These are phyloP conservation scores for Uronychia setigera DNA, from an alignment of 73 alveolate genomes.

Conservation along the genomic window DNA sequence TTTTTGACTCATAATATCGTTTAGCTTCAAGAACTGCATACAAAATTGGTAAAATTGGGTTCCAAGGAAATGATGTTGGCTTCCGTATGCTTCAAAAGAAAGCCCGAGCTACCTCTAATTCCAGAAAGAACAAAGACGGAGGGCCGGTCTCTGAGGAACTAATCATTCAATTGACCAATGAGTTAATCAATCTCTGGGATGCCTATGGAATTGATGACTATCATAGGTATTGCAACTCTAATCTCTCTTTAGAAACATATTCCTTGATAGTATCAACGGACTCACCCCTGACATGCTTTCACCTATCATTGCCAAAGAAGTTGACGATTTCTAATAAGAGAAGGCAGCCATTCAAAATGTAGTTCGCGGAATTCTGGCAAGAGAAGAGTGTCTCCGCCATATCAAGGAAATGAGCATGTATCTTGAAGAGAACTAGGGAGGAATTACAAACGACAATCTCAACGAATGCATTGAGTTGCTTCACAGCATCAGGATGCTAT, in stretches of 20 bases:
- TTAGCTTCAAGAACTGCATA: not conserved
- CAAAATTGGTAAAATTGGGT: not conserved
- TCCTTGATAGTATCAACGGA: constrained; percentile 34
- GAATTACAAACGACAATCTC: constrained; percentile 8
- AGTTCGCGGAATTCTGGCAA: constrained; percentile 57
- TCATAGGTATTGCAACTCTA: constrained; percentile 9
- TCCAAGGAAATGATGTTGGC: not conserved
- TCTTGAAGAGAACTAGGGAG: constrained; percentile 18
- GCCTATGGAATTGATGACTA: constrained; percentile 37
- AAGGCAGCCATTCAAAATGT: constrained; percentile 60
- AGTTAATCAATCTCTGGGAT: constrained; percentile 39
- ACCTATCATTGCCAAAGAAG: constrained; percentile 62
- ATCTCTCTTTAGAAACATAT: constrained; percentile 12
- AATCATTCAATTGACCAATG: constrained; percentile 25
- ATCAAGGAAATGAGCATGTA: constrained; percentile 48
- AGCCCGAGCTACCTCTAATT: constrained; percentile 18
- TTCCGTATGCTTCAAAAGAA: not conserved
- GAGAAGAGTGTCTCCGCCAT: constrained; percentile 60
- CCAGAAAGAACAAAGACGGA: constrained; percentile 9
- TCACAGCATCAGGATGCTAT: constrained; percentile 66
- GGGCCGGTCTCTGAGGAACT: constrained; percentile 18
- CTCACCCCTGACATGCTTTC: constrained; percentile 23
- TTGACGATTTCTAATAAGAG: constrained; percentile 50
- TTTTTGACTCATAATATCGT: not conserved
- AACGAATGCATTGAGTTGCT: constrained; percentile 55